Evolutionary conservation across 2,329 filamentous ascomycete genomes (phyloP), one percentile per base, ranked within the genome.

Genomic region (Macrophomina pseudophaseolina): DNA sequence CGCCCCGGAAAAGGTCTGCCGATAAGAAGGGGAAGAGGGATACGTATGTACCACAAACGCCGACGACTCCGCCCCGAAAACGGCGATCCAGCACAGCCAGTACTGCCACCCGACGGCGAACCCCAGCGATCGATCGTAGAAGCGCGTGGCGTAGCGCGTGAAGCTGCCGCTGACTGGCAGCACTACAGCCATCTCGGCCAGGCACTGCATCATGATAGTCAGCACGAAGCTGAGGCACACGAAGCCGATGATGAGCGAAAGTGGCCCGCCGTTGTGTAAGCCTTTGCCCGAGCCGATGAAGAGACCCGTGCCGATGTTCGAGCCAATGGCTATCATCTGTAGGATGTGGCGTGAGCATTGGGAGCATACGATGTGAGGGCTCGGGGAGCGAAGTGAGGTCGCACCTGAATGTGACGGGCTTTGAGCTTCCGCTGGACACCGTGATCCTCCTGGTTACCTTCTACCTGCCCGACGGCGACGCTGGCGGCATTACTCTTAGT

Each of bases 101-200:
- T 97, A 91, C 85, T 96, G 97, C 93, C 92, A 97, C 14, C 93
- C 93, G 91, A 97, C 95, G 52, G 93, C 92, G 75, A 97, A 97
- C 0, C 93, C 93, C 93, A 92, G 97, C 0, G 93, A 93, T 0
- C 94, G 94, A 74, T 97, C 93, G 18, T 97, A 79, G 74, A 98
- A 97, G n/a, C 94, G 88, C 38, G 93, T 97, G n/a, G 94, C 95
- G 80, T 94, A 97, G 7, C 92, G 90, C 0, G 93, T 92, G 76
- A 97, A 98, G 3, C 93, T 96, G 65, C 16, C 94, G 30, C 94
- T 91, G 30, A 97, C 91, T 4, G 94, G 94, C 72, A 94, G 97
- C 11, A 93, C 81, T 16, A 97, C 93, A 16, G 94, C 92, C 79
- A 98, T 87, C 79, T 98, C 94, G 69, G 94, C 94, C 32, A 98